phyloP scores from a whole-genome alignment of 768 basidiomycete genomes.

The Melanogaster broomeanus region DNA sequence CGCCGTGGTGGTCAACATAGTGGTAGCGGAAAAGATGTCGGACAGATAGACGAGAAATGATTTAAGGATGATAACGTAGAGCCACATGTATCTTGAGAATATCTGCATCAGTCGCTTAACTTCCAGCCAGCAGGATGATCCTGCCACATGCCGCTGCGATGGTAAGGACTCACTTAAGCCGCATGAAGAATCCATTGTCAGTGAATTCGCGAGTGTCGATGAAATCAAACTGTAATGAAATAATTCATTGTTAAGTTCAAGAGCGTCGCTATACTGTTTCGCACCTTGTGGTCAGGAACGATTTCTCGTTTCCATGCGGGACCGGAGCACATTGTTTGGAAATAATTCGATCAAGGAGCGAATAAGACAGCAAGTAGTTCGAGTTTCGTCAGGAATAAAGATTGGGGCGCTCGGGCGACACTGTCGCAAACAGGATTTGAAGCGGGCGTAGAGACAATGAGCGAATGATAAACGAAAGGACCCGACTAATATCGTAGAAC shows the following conservation, averaged over 20 bases:
- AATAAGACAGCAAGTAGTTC: constrained; percentile 24
- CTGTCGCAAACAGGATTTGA: constrained; percentile 35
- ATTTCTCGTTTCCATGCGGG: constrained; percentile 96
- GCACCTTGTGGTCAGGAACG: constrained; percentile 96
- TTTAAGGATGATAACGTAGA: constrained; percentile 92
- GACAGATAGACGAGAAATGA: constrained; percentile 95
- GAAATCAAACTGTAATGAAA: constrained; percentile 81
- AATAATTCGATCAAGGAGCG: constrained; percentile 14
- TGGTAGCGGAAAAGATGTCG: constrained; percentile 97
- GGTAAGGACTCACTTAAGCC: constrained; percentile 64
- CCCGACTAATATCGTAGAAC: constrained; percentile 1
- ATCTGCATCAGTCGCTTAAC: constrained; percentile 11
- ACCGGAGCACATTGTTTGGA: constrained; percentile 46
- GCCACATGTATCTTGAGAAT: constrained; percentile 77
- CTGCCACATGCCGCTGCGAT: neutral
- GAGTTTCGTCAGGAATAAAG: constrained; percentile 21
- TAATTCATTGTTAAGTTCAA: neutral
- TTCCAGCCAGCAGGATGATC: neutral
- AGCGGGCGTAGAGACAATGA: constrained; percentile 20
- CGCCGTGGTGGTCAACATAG: constrained; percentile 87
- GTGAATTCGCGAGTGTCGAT: constrained; percentile 92
- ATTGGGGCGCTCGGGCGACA: constrained; percentile 31
- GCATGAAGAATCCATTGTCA: constrained; percentile 83
- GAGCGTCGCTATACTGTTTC: constrained; percentile 12
- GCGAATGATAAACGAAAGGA: constrained; percentile 25